Percentiles rank a stretch among this genome's conserved stretches.
These are phyloP conservation scores for Dothidotthia symphoricarpi DNA, from an alignment of 2,329 filamentous ascomycete species.

Conservation along the genomic window DNA sequence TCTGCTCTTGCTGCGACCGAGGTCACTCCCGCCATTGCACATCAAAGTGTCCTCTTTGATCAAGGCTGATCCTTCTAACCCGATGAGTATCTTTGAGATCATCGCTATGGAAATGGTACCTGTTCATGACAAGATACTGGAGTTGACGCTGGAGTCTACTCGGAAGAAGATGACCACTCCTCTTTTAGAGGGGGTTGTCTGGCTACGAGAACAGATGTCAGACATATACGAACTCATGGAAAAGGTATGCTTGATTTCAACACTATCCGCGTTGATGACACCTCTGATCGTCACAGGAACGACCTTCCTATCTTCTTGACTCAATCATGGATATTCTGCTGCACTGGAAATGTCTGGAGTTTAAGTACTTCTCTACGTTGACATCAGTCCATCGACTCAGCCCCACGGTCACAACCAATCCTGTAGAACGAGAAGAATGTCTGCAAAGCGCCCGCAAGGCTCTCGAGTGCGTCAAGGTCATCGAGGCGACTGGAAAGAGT, in stretches of 20 bases:
- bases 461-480: constrained; percentile 29
- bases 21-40: constrained; percentile 27
- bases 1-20: constrained; percentile 30
- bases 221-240: constrained; percentile 23
- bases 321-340: constrained; percentile 23
- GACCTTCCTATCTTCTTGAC: constrained; percentile 17
- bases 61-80: constrained; percentile 21
- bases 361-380: constrained; percentile 35
- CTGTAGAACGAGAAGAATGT: constrained; percentile 31
- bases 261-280: no score
- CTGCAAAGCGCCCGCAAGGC: constrained; percentile 32
- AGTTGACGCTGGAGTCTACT: constrained; percentile 22
- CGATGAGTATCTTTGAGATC: constrained; percentile 25
- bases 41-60: constrained; percentile 27
- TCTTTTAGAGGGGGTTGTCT: constrained; percentile 22
- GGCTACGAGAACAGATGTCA: constrained; percentile 22
- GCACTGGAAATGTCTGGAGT: constrained; percentile 36
- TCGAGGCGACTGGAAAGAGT: constrained; percentile 22
- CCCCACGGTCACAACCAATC: constrained; percentile 28
- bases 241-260: constrained; percentile 13
- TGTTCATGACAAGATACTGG: constrained; percentile 29
- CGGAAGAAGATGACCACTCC: constrained; percentile 9
- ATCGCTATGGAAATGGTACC: constrained; percentile 29
- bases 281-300: constrained; percentile 15
- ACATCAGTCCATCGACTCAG: constrained; percentile 35